These are phyloP conservation scores for Dissophora ornata DNA, from an alignment of 192 early-diverging fungal genomes.

Conservation along the genomic window DNA sequence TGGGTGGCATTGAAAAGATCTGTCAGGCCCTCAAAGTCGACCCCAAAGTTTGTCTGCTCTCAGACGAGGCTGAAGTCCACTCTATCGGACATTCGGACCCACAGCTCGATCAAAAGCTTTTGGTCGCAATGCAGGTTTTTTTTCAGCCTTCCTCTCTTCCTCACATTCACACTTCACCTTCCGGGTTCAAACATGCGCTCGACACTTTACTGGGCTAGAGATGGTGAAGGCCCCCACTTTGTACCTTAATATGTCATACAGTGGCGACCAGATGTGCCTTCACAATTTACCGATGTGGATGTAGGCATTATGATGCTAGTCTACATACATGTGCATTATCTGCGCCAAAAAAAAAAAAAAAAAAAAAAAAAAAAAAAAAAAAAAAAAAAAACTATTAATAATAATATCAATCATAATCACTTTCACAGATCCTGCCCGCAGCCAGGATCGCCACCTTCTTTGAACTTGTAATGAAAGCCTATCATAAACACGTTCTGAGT, in stretches of 20 bases:
- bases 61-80: conserved; percentile 52
- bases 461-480: conserved; percentile 66
- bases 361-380: too few species aligned
- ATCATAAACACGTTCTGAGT: conserved; percentile 76
- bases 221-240: too few species aligned
- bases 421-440: conserved; percentile 64
- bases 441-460: conserved; percentile 64
- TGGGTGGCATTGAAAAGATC: conserved; percentile 70
- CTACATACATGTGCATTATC: too few species aligned
- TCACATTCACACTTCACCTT: not conserved
- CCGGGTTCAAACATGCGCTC: not conserved
- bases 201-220: too few species aligned
- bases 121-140: conserved; percentile 56
- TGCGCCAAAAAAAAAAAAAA: not conserved
- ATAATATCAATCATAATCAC: too few species aligned
- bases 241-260: too few species aligned
- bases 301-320: too few species aligned
- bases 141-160: not conserved
- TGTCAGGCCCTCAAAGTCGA: conserved; percentile 72
- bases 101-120: conserved; percentile 55
- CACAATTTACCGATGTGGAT: too few species aligned
- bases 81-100: conserved; percentile 19
- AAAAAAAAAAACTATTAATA: too few species aligned
- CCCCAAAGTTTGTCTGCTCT: conserved; percentile 64
- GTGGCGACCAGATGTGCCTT: too few species aligned